Evolutionary conservation across 106 monocot species (phyloP).

Genomic region (Triglochin maritima): DNA sequence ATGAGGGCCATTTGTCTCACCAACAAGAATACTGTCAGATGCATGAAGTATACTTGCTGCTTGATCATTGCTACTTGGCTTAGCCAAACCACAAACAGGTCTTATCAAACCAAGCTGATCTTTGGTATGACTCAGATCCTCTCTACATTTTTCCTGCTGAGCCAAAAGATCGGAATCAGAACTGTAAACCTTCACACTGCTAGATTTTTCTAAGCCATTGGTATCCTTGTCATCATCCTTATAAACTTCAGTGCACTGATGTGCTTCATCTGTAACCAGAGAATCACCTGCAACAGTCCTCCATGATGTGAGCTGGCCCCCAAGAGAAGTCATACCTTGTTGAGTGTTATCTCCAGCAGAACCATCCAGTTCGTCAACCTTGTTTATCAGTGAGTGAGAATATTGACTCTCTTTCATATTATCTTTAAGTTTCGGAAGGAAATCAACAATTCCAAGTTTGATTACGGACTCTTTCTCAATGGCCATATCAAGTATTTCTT

Average conservation of each 20-base stretch:
- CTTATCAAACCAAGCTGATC: too few species aligned
- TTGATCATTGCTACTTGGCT: too few species aligned
- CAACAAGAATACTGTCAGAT: too few species aligned
- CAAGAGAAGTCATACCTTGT: constrained; percentile 9
- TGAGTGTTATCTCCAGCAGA: not conserved
- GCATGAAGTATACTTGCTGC: too few species aligned
- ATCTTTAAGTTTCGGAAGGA: constrained; percentile 1
- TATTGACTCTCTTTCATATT: not conserved
- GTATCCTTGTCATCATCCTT: not conserved
- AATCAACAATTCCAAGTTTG: not conserved
- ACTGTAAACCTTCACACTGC: not conserved
- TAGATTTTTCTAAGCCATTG: constrained; percentile 1
- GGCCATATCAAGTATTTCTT: not conserved
- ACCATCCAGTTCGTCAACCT: not conserved
- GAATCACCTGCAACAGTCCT: not conserved
- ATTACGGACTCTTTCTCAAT: not conserved
- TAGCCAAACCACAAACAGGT: too few species aligned
- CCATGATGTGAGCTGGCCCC: constrained; percentile 5
- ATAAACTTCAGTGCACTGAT: constrained; percentile 3
- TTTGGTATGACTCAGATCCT: not conserved
- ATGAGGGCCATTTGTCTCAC: too few species aligned
- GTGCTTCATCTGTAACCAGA: constrained; percentile 3
- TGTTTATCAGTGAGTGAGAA: not conserved
- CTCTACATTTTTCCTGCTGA: too few species aligned
- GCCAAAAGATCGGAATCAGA: not conserved